Conservation (phyloP, 2,329 filamentous ascomycete genomes). For the Microsporum canis region DNA sequence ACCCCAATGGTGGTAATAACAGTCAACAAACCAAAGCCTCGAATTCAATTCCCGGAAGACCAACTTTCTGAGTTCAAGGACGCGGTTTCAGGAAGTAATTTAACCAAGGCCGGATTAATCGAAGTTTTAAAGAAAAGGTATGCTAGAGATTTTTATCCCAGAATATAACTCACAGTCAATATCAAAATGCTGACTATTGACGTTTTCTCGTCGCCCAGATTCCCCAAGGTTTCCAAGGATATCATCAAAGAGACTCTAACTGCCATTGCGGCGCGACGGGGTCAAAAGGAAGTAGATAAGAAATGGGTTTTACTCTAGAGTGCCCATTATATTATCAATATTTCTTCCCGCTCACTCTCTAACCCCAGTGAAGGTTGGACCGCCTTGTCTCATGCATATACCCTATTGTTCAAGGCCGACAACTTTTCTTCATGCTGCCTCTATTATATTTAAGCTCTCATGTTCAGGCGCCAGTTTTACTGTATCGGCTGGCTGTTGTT, state of each 20-base stretch:
- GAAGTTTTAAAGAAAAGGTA: conserved; percentile 62
- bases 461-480: neutral
- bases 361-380: neutral
- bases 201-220: conserved; percentile 33
- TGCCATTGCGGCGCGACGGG: conserved; percentile 51
- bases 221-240: conserved; percentile 58
- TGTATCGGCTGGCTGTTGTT: neutral
- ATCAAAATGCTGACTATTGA: neutral
- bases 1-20: neutral
- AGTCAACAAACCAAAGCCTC: conserved; percentile 18
- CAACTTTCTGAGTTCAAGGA: conserved; percentile 57
- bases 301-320: conserved; percentile 45
- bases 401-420: neutral
- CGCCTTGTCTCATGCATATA: neutral
- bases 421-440: neutral
- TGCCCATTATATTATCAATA: neutral
- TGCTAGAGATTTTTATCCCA: conserved; percentile 12
- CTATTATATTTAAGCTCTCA: neutral
- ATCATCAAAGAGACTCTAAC: conserved; percentile 61
- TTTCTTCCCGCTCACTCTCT: neutral
- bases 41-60: conserved; percentile 45
- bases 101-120: conserved; percentile 62
- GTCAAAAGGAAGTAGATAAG: conserved; percentile 52
- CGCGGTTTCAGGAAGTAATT: conserved; percentile 56
- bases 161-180: no score